Base-by-base conservation (phyloP, 768 basidiomycete species). In the Lactifluus hygrophoroides region DNA sequence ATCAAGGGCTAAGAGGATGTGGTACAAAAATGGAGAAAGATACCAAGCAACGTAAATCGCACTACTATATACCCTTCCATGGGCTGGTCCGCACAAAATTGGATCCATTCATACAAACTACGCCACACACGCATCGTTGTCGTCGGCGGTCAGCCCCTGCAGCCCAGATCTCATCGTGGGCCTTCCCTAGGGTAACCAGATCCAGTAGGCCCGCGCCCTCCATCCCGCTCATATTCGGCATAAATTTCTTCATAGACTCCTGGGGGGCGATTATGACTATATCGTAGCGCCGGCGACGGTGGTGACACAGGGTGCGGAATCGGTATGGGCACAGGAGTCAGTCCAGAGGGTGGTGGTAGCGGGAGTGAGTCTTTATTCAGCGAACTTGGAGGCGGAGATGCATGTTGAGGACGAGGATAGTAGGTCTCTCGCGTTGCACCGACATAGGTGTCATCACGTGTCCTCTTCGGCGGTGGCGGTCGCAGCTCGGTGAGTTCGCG, bases 381-480 rank as follows among this genome's bases (percentile, higher is more conserved):
- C 13, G 48, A 25, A 19, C 19, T 17, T 13, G 30, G 5, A 34
- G 42, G 17, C 17, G 48, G 40, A 3, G 55, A 48, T 17, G 21
- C 48, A 5, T 43, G 48, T 34, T 48, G 46, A 19, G 48, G 23
- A 35, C 49, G 56, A 21, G 48, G 8, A 32, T 50, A 57, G 43
- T 57, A 57, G n/a, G 34, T 34, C 34, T 57, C 48, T 23, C 48
- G 48, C 3, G 48, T 57, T 23, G 30, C 28, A n/a, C 38, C 47
- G 9, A 27, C 25, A 19, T 55, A 62, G 19, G 54, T 42, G 14
- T 64, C 64, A 10, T 54, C 64, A 16, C 64, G 61, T 27, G 58
- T 37, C 23, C 64, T 57, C 51, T 64, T 64, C 19, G 28, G 14
- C 17, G 61, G 51, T n/a, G 64, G 63, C 25, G 51, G 56, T 6